A percentile compares a stretch with the other conserved stretches of the same genome.
Evolutionary conservation across 2,329 filamentous ascomycete species (phyloP).

Genomic region (Fusarium udum): DNA sequence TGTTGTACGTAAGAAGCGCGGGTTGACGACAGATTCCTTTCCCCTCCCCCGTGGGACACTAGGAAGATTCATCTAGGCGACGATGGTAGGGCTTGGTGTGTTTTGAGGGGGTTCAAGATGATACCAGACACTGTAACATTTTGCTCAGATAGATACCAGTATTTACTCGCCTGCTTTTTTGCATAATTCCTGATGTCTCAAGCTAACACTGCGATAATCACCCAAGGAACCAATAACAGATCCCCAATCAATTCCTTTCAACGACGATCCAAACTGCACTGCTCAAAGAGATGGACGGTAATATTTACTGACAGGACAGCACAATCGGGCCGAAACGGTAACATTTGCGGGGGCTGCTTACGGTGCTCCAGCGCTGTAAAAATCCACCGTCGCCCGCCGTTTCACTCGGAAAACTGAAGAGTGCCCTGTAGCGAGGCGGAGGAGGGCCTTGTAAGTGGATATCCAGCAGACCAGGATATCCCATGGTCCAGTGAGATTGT

Average conservation of each 20-base stretch:
- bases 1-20: slow-evolving; percentile 6
- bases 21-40: neutral
- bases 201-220: neutral
- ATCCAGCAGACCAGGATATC: neutral
- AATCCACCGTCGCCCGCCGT: slow-evolving; percentile 6
- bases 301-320: neutral
- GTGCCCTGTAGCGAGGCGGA: neutral
- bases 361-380: neutral
- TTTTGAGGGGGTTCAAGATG: neutral
- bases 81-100: slow-evolving; percentile 11
- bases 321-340: neutral
- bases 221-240: neutral
- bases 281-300: neutral
- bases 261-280: neutral
- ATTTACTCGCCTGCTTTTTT: neutral
- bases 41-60: slow-evolving; percentile 14
- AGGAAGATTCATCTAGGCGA: neutral
- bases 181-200: neutral
- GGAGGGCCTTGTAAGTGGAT: slow-evolving; percentile 7
- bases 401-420: neutral
- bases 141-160: rapidly evolving
- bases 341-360: neutral
- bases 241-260: neutral
- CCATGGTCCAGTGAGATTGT: slow-evolving; percentile 7
- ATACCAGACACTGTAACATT: neutral